Evolutionary conservation across 2,329 filamentous ascomycete genomes (phyloP), one percentile per base, ranked within the genome.

Genomic region (Periconia digitata): DNA sequence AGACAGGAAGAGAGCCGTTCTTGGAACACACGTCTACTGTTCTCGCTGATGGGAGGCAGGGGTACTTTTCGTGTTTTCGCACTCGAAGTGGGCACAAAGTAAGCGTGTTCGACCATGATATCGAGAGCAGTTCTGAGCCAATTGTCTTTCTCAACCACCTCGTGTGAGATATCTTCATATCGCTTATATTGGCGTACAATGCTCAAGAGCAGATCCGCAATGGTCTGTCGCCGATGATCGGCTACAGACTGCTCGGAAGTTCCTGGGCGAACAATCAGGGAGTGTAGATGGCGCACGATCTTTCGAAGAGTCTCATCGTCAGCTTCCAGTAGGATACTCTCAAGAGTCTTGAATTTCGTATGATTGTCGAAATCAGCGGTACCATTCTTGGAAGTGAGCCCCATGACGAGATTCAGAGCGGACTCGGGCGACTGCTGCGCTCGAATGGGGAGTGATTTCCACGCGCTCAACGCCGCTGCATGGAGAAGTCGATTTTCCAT

Each of bases 291-390:
- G 7, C 82, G 77, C 18, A 85, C 76, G 27, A 85, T 82, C 54
- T 68, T 68, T 49, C 54, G 72, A 20, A 83, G 56, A 8, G 74
- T 71, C 21, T 74, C 66, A n/a, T 72, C 60, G 49, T 81, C 80
- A 8, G 83, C 80, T 37, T 80, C 79, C 44, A 84, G 78, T 4
- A 95, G 72, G 2, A 94, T 76, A 53, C 82, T 86, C 59, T 95
- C 90, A 1, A 96, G 75, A 0, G 90, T 92, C 72, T 92, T 95
- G 2, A 86, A 87, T 67, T 88, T 94, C 1, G 92, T 95, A 48
- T 87, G 79, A 54, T 89, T 85, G 64, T 97, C 94, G 63, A 97
- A 94, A 64, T 87, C 89, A 57, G 90, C 84, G 1, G 81, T 80
- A 2, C 89, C 89, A 50, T 85, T 76, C 43, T 84, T 82, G 32